phyloP scores from a whole-genome alignment of 2,329 filamentous ascomycete species.

The Talaromyces funiculosus region DNA sequence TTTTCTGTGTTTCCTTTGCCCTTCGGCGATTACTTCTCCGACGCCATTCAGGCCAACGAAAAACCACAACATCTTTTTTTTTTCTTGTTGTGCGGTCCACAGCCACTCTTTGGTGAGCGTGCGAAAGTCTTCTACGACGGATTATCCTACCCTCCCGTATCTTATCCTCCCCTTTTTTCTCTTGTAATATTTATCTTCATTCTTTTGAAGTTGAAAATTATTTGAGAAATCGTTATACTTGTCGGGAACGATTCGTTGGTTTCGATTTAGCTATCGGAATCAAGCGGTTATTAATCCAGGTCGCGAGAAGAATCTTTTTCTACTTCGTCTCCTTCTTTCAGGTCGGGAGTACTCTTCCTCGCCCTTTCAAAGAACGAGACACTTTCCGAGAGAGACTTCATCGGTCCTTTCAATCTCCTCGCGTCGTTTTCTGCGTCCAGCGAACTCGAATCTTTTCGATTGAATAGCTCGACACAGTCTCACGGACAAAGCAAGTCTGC shows the following conservation, averaged over 20 bases:
- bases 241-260: neutral
- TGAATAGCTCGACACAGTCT: constrained; percentile 55
- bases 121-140: neutral
- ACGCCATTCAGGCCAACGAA: neutral
- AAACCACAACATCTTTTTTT: constrained; percentile 2
- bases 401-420: constrained; percentile 10
- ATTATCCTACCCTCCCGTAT: neutral
- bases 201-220: neutral
- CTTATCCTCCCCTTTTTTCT: neutral
- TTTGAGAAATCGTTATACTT: neutral
- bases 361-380: neutral
- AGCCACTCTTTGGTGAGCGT: constrained; percentile 5
- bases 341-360: neutral
- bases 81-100: constrained; percentile 3
- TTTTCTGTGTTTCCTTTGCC: constrained; percentile 1
- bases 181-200: neutral
- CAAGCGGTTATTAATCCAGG: neutral
- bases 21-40: neutral
- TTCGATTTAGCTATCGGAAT: constrained; percentile 6
- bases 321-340: neutral
- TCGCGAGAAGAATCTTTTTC: neutral
- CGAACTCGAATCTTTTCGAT: constrained; percentile 23
- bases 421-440: constrained; percentile 24
- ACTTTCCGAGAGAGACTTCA: neutral
- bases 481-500: constrained; percentile 41